Base-by-base conservation (phyloP, 768 basidiomycete genomes). In the Clitopilus passeckerianus region DNA sequence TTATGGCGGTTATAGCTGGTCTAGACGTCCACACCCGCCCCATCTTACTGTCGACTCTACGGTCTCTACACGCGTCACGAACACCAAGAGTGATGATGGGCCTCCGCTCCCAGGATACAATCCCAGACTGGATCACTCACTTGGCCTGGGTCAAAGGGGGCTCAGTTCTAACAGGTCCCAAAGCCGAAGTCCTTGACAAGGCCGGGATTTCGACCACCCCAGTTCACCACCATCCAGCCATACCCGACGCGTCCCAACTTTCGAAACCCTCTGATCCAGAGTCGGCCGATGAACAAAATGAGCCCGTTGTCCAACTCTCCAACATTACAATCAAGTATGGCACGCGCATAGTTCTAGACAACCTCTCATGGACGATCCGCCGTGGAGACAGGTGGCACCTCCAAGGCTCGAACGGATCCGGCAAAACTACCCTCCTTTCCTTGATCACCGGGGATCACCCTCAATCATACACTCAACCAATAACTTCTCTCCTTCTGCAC, bases 371-470 rank as follows among this genome's bases (percentile, higher is more conserved):
- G 96, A 81, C 85, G 37, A 86, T 98, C 60, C 79, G 79, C 2
- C 80, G 84, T 64, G 93, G 93, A 41, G 87, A 95, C 46, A 80
- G 90, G 27, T 98, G 94, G 93, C 91, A 95, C 66, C 84, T 99
- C 12, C 83, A 87, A 66, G 95, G 96, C 8, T 75, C 86, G 22
- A 99, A 98, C 68, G 96, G 96, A 50, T 94, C 93, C 0, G 96
- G 96, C 15, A 99, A 98, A 75, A 95, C 95, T 0, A 98, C 96
- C 0, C 86, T 98, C 6, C 79, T 98, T 20, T 87, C 95, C 16
- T 72, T 98, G 30, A 75, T 99, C 37, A 93, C 93, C 0, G 96
- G 96, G 23, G 94, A 96, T 68, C 96, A 98, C 71, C 96, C 96
- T 0, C 92, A 94, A 61, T 98, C 96, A 0, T 98, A 90, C 75